A percentile compares a stretch with the other conserved stretches of the same genome.
Evolutionary conservation across 768 basidiomycete species (phyloP).

Genomic region (Psilocybe azurescens): DNA sequence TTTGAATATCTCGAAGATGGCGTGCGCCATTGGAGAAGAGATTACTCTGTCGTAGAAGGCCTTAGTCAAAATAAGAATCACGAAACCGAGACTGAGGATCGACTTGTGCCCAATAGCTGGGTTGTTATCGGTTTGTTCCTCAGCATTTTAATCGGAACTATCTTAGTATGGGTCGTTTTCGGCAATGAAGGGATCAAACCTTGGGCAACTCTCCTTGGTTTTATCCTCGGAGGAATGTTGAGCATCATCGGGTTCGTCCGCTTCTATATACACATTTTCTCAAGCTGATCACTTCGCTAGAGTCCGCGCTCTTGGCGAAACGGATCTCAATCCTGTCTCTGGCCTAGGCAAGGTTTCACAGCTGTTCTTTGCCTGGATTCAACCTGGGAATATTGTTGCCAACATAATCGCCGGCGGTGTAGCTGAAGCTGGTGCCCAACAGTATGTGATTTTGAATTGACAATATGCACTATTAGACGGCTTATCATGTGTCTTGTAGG

Average conservation of each 20-base stretch:
- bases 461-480: background rate
- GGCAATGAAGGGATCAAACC: constrained; percentile 91
- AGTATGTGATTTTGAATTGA: constrained; percentile 49
- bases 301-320: constrained; percentile 94
- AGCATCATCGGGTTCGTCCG: constrained; percentile 77
- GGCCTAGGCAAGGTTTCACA: constrained; percentile 96
- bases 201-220: constrained; percentile 92
- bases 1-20: constrained; percentile 52
- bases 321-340: constrained; percentile 91
- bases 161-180: constrained; percentile 88
- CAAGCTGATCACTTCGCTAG: constrained; percentile 40
- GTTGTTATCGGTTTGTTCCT: constrained; percentile 67
- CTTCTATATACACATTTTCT: background rate
- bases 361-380: constrained; percentile 91
- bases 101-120: constrained; percentile 84
- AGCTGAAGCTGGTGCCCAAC: constrained; percentile 94
- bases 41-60: constrained; percentile 23
- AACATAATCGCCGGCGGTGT: constrained; percentile 97
- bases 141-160: constrained; percentile 72
- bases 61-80: constrained; percentile 44
- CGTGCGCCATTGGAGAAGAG: constrained; percentile 29
- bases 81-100: constrained; percentile 78
- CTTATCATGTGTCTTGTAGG: constrained; percentile 40
- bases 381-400: constrained; percentile 95
- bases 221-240: constrained; percentile 80